phyloP scores from a whole-genome alignment of 305 asterid species.

The Fraxinus xanthoxyloides region DNA sequence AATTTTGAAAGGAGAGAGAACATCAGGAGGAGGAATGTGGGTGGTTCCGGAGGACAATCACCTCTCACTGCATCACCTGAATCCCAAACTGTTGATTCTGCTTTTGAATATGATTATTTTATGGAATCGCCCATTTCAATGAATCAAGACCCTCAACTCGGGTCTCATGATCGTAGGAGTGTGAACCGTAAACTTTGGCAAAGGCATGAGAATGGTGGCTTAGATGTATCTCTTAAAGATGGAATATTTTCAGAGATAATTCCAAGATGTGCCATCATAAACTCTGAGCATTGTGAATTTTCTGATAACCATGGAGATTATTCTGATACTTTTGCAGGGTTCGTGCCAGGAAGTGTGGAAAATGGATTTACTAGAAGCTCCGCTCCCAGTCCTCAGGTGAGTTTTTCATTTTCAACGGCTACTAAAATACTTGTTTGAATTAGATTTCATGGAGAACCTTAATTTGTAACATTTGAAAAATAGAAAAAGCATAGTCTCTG shows the following conservation, averaged over 20 bases:
- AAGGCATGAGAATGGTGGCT: slow-evolving; percentile 46
- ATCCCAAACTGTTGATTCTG: slow-evolving; percentile 67
- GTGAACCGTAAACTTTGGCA: slow-evolving; percentile 79
- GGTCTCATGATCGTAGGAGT: slow-evolving; percentile 42
- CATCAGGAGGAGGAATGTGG: slow-evolving; percentile 34
- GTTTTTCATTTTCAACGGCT: slow-evolving; percentile 5
- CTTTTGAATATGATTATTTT: slow-evolving; percentile 46
- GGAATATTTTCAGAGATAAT: slow-evolving; percentile 62
- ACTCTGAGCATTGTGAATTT: slow-evolving; percentile 45
- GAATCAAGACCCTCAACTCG: slow-evolving; percentile 39
- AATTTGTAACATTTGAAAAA: slow-evolving; percentile 1
- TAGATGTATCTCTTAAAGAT: slow-evolving; percentile 83
- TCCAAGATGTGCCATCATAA: slow-evolving; percentile 34
- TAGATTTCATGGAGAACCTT: background rate
- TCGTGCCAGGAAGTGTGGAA: slow-evolving; percentile 43
- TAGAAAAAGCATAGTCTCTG: background rate
- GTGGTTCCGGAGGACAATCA: slow-evolving; percentile 51
- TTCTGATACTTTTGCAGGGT: slow-evolving; percentile 58
- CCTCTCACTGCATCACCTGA: slow-evolving; percentile 69
- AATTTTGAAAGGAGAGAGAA: slow-evolving; percentile 44
- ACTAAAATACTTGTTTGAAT: slow-evolving; percentile 12
- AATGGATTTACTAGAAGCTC: slow-evolving; percentile 43
- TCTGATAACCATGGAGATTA: slow-evolving; percentile 37
- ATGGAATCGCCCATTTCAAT: slow-evolving; percentile 64
- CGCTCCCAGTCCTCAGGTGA: slow-evolving; percentile 79